Conservation (phyloP, 805 yeast species). For the Candida chauliodis region DNA sequence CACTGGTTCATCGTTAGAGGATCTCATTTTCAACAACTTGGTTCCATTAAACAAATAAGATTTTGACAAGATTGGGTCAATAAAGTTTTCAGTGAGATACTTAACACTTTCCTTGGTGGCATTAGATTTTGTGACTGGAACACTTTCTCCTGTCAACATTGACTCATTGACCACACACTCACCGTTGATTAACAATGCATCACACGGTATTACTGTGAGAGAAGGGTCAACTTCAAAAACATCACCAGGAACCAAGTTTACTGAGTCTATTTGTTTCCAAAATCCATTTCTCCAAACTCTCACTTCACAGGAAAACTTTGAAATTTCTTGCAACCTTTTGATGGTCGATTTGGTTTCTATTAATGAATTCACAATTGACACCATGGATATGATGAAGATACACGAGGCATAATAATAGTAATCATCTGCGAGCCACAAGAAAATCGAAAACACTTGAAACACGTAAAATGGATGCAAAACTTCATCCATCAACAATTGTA, state of each 20-base stretch:
- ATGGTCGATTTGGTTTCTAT: slow-evolving; percentile 81
- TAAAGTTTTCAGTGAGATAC: slow-evolving; percentile 56
- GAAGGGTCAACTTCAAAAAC: slow-evolving; percentile 89
- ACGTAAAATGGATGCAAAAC: slow-evolving; percentile 93
- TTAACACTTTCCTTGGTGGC: slow-evolving; percentile 61
- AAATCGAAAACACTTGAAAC: slow-evolving; percentile 88
- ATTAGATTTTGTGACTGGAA: slow-evolving; percentile 82
- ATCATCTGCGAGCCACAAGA: slow-evolving; percentile 88
- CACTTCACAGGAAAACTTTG: slow-evolving; percentile 72
- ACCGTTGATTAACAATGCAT: slow-evolving; percentile 80
- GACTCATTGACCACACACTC: slow-evolving; percentile 97
- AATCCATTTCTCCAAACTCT: slow-evolving; percentile 90
- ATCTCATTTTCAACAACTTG: slow-evolving; percentile 75
- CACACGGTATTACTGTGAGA: slow-evolving; percentile 75
- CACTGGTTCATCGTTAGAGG: slow-evolving; percentile 71
- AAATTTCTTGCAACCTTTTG: slow-evolving; percentile 66
- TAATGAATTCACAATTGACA: slow-evolving; percentile 76
- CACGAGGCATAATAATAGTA: slow-evolving; percentile 93
- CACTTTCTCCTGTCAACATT: slow-evolving; percentile 97
- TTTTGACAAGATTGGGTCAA: slow-evolving; percentile 63
- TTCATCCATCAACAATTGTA: slow-evolving; percentile 74
- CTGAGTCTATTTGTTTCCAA: slow-evolving; percentile 78
- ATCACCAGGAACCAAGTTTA: slow-evolving; percentile 93
- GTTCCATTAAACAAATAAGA: slow-evolving; percentile 88
- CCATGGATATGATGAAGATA: slow-evolving; percentile 78